A percentile compares a stretch with the other conserved stretches of the same genome.
These are phyloP conservation scores for Polytrichum formosum DNA, from an alignment of 225 moss, liverwort and hornwort genomes.

Conservation along the genomic window DNA sequence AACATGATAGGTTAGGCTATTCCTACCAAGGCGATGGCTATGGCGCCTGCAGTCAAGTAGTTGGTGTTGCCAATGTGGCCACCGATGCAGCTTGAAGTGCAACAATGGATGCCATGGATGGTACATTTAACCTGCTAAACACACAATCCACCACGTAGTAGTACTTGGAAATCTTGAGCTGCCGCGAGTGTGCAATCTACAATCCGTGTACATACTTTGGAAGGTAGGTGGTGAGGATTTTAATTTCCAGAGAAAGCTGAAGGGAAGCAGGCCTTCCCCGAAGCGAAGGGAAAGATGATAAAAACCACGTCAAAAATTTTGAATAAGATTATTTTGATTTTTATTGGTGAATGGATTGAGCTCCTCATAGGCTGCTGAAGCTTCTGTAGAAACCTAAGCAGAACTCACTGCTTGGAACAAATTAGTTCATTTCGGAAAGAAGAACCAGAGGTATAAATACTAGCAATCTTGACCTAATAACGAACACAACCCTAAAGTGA, in stretches of 20 bases:
- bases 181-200: not conserved
- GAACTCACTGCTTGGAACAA: no score
- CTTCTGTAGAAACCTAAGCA: no score
- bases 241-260: not conserved
- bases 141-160: not conserved
- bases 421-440: no score
- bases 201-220: not conserved
- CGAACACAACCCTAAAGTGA: no score
- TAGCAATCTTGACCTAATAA: no score
- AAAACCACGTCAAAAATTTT: conserved; percentile 1
- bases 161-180: no score
- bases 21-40: conserved; percentile 72
- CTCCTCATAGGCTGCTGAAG: no score
- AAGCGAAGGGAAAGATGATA: not conserved
- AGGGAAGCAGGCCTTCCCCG: not conserved
- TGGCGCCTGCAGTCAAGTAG: conserved; percentile 78
- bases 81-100: conserved; percentile 23
- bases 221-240: not conserved
- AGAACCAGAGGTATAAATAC: no score
- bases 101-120: conserved; percentile 42
- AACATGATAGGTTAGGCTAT: conserved; percentile 76
- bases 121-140: not conserved
- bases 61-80: conserved; percentile 32
- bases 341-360: not conserved
- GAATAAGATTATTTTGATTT: not conserved